Evolutionary conservation across 495 filamentous ascomycete species (phyloP), one percentile per base, ranked within the genome.

Genomic region (Xylaria scruposa): DNA sequence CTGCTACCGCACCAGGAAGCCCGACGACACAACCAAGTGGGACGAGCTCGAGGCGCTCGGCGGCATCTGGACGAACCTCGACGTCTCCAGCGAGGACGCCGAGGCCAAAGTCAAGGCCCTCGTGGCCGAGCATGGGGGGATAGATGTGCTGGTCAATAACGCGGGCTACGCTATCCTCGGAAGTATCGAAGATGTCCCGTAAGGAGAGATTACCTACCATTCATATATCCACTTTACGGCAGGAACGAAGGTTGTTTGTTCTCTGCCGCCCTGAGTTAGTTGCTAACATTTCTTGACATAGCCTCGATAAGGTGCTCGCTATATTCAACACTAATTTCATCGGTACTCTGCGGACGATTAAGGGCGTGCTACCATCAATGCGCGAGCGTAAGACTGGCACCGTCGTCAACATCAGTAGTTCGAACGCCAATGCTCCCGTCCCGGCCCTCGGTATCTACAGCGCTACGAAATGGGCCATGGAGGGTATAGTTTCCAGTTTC

Each of bases 141-240:
- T 88, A 63, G 86, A 87, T 53, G 83, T 86, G 33, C 71, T 88
- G 24, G 76, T 88, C 40, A 88, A 88, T 68, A 85, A 86, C 42
- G 85, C 86, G 2, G 86, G 75, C 8, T 83, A 83, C 61, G 77
- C 77, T n/a, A 70, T 86, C 4, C 66, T 82, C 24, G 86, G 82
- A 21, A 73, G 79, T 9, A 64, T 86, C 17, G 86, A 88, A 67
- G 85, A 88, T 19, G 78, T 75, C 4, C 81, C 73, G 80, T 82
- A 73, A 60, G 49, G 10, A 60, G 21, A 38, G 58, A 38, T 5
- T 36, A 33, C n/a, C n/a, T 31, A 2, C 56, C 31, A n/a, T n/a
- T n/a, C n/a, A 36, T 10, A 26, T 33, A 7, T 31, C 33, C 15
- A 3, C 19, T 13, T 36, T 15, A 19, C 29, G 29, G 29, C 13